Evolutionary conservation across 441 rosid species (phyloP), one percentile per base, ranked within the genome.

Genomic region (Erodium trifolium): DNA sequence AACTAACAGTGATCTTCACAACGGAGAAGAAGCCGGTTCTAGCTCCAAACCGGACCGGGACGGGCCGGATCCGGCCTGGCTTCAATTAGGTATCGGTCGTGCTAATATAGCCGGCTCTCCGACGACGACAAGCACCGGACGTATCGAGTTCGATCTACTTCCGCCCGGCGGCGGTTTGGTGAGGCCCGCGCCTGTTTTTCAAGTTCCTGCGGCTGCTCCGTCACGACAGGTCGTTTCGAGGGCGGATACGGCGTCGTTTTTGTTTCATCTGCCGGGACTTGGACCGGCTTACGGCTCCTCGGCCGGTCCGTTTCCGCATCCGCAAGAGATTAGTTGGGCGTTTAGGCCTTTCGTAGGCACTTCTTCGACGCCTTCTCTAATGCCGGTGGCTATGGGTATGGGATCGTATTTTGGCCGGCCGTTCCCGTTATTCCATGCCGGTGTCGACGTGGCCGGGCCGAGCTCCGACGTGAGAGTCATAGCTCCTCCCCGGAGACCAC

Each of bases 401-500:
- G 86, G 90, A 62, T 73, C 91, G 0, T 84, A 81, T 82, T 88
- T 82, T 49, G 71, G 81, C 8, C 86, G 85, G 35, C 92, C 92
- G 13, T 85, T 82, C 72, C 88, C 85, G 53, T 74, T 81, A 23
- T 23, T 23, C 23, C 85, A 66, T 18, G 63, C 55, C 55, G 55
- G 74, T 53, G 68, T 78, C 31, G 90, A 87, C 72, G 78, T 74
- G 39, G 84, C 87, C 23, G 97, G 94, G 67, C 86, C 95, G 16
- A 88, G 90, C 80, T 80, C 86, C 1, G 90, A 87, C 71, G 78
- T 90, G 69, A 67, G 90, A 78, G 79, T 88, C 72, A 77, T 90
- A 71, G 92, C 88, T 83, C 89, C 98, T 76, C 93, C 98, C 0
- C 79, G 84, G 60, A 80, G 99, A 73, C 88, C 89, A 53, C 85